Percentiles rank a stretch among this genome's conserved stretches.
Conservation (phyloP, 2,329 filamentous ascomycete genomes). For the Beauveria pseudobassiana region DNA sequence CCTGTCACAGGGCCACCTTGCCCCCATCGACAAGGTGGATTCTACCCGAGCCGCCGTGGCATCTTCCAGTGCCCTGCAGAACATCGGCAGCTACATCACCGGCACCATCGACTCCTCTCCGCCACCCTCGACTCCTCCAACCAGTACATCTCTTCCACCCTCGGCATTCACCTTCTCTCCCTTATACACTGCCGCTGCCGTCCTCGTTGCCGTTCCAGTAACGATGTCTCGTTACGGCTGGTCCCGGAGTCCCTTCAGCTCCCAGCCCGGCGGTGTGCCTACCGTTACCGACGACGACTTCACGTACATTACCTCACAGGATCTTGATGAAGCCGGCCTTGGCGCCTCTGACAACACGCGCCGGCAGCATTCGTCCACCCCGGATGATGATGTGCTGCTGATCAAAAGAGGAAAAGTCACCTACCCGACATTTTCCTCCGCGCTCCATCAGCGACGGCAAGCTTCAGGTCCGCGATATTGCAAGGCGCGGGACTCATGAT, state of each 20-base stretch:
- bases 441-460: conserved; percentile 70
- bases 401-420: conserved; percentile 60
- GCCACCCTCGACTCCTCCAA: conserved; percentile 39
- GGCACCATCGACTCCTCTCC: conserved; percentile 43
- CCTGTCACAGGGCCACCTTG: conserved; percentile 15
- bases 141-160: conserved; percentile 43
- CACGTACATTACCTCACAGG: conserved; percentile 75
- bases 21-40: conserved; percentile 51
- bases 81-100: conserved; percentile 51
- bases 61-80: conserved; percentile 57
- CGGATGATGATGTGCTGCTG: conserved; percentile 62
- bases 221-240: conserved; percentile 51
- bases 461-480: conserved; percentile 57
- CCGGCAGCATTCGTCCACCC: conserved; percentile 30
- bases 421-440: conserved; percentile 66
- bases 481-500: conserved; percentile 60
- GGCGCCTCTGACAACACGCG: conserved; percentile 24
- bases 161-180: conserved; percentile 41
- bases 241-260: conserved; percentile 46
- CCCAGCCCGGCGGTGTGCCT: conserved; percentile 40
- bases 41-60: conserved; percentile 49
- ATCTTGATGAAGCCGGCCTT: conserved; percentile 44
- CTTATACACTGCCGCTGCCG: conserved; percentile 42
- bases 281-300: conserved; percentile 70
- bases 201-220: conserved; percentile 38